A percentile compares a stretch with the other conserved stretches of the same genome.
Evolutionary conservation across 2,329 filamentous ascomycete species (phyloP).

Genomic region (Aspergillus fijiensis): DNA sequence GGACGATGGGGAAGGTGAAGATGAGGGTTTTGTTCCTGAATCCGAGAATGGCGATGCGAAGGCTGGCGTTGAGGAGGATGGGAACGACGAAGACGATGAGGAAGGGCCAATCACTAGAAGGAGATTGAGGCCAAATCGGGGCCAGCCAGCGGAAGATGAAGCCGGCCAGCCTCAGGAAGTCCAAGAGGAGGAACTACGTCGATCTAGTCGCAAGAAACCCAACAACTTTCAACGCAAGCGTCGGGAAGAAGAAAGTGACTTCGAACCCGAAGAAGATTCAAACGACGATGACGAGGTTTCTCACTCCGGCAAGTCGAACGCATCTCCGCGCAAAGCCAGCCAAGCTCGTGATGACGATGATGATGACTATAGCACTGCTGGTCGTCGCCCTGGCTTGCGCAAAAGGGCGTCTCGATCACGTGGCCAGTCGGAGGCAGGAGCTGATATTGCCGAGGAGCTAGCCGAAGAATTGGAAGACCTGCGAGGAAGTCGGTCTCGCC

Average conservation of each 20-base stretch:
- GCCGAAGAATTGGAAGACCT: slow-evolving; percentile 59
- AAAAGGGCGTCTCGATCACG: slow-evolving; percentile 51
- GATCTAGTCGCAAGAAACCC: slow-evolving; percentile 42
- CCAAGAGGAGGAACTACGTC: slow-evolving; percentile 33
- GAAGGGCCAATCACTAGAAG: slow-evolving; percentile 53
- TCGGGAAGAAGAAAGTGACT: slow-evolving; percentile 58
- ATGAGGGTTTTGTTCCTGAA: slow-evolving; percentile 40
- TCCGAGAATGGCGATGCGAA: slow-evolving; percentile 41
- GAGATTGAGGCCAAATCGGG: slow-evolving; percentile 34
- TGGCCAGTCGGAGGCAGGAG: slow-evolving; percentile 46
- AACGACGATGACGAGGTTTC: slow-evolving; percentile 55
- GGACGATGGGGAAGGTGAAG: slow-evolving; percentile 33
- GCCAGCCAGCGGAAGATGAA: slow-evolving; percentile 26
- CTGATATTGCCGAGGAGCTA: slow-evolving; percentile 55
- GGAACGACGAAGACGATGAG: slow-evolving; percentile 51
- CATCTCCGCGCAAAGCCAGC: slow-evolving; percentile 42
- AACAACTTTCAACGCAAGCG: slow-evolving; percentile 47
- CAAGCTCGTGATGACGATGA: slow-evolving; percentile 45
- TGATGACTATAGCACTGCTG: slow-evolving; percentile 48
- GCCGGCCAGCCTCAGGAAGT: slow-evolving; percentile 30
- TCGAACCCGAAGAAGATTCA: slow-evolving; percentile 59
- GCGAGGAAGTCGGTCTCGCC: slow-evolving; percentile 46
- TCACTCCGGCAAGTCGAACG: slow-evolving; percentile 50
- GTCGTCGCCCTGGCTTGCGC: slow-evolving; percentile 54
- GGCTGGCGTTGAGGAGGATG: slow-evolving; percentile 38